Evolutionary conservation across 2,329 filamentous ascomycete species (phyloP).

Genomic region (Curvularia lunata): DNA sequence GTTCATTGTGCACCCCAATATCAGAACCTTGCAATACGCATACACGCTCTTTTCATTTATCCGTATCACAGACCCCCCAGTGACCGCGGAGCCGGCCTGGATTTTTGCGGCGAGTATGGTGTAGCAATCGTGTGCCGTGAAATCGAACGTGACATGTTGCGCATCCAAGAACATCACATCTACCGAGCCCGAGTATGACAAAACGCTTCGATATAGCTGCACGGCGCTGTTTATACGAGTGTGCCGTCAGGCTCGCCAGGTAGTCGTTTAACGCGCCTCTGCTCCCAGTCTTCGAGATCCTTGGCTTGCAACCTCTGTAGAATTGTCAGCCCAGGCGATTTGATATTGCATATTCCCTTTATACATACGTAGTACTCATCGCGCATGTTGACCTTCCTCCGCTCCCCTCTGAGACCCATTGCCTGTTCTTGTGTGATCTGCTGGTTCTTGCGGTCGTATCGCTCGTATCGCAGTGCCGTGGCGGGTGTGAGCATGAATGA

Average conservation of each 20-base stretch:
- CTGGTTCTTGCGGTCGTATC: conserved; percentile 86
- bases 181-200: not conserved
- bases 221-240: conserved; percentile 51
- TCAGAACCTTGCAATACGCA: not conserved
- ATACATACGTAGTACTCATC: conserved; percentile 84
- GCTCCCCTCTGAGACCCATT: conserved; percentile 75
- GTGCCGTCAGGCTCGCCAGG: conserved; percentile 89
- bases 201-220: not conserved
- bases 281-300: conserved; percentile 95
- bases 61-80: not conserved
- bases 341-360: not conserved
- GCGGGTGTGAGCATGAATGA: conserved; percentile 95
- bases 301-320: conserved; percentile 78
- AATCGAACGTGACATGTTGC: not conserved
- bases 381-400: conserved; percentile 76
- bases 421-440: conserved; percentile 86
- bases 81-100: not conserved
- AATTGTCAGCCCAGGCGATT: conserved; percentile 16
- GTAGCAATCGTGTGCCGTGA: not conserved
- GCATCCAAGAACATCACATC: not conserved
- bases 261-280: conserved; percentile 88
- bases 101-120: conserved; percentile 1
- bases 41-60: not conserved
- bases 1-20: not conserved
- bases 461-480: conserved; percentile 91